phyloP scores from a whole-genome alignment of 345 rosid genomes.

The Luvunga scandens region DNA sequence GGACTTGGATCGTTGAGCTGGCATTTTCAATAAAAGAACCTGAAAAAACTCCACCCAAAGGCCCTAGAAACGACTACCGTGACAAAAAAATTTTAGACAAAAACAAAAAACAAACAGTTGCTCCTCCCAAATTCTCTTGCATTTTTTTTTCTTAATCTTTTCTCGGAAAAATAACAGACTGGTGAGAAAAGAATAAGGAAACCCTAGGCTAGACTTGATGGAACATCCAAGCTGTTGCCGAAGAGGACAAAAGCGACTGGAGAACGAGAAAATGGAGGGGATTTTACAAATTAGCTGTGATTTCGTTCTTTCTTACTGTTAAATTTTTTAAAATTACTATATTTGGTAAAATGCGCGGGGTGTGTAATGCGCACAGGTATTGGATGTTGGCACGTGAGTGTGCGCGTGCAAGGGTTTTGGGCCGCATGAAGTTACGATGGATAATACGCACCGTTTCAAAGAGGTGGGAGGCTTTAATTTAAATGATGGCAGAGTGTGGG shows the following conservation, averaged over 20 bases:
- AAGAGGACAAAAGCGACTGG: conserved; percentile 21
- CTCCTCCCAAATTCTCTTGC: not conserved
- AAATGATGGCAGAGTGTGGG: not conserved
- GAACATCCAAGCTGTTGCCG: conserved; percentile 25
- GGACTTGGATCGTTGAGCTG: conserved; percentile 61
- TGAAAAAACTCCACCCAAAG: conserved; percentile 6
- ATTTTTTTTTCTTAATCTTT: not conserved
- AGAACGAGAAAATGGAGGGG: conserved; percentile 35
- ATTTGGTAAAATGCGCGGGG: conserved; percentile 1
- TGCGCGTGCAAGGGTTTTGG: not conserved
- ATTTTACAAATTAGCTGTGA: conserved; percentile 14
- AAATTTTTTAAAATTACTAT: not conserved
- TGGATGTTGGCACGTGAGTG: not conserved
- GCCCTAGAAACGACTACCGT: conserved; percentile 18
- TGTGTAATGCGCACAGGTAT: conserved; percentile 23
- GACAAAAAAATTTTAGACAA: not conserved
- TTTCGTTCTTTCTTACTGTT: conserved; percentile 4
- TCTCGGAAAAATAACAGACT: not conserved
- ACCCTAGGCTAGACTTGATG: conserved; percentile 11
- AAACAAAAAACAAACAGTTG: not conserved
- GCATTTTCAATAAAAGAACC: conserved; percentile 36
- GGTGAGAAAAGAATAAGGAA: conserved; percentile 5
- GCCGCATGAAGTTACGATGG: not conserved
- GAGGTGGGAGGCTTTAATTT: not conserved
- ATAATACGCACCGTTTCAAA: not conserved